phyloP scores from a whole-genome alignment of 1,284 basidiomycete genomes.

The Boletus hoseneyae region DNA sequence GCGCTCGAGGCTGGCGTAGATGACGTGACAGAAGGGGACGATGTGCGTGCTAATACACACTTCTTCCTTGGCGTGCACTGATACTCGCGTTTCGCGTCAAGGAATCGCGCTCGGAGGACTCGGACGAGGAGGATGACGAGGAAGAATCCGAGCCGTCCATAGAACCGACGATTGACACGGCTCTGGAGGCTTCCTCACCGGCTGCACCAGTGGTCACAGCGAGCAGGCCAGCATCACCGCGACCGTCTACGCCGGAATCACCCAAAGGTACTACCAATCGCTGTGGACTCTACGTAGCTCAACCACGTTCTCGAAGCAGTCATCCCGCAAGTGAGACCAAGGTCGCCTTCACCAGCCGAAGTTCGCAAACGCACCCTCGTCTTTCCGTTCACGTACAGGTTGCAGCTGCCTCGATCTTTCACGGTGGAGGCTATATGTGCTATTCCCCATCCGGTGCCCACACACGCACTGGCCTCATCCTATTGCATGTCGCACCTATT shows the following conservation, averaged over 20 bases:
- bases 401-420: conserved; percentile 54
- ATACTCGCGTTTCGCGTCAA: conserved; percentile 21
- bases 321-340: conserved; percentile 40
- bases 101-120: conserved; percentile 52
- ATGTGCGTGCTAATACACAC: conserved; percentile 40
- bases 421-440: conserved; percentile 93
- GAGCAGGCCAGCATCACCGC: conserved; percentile 20
- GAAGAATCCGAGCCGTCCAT: conserved; percentile 37
- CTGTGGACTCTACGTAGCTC: conserved; percentile 7
- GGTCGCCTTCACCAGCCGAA: conserved; percentile 62
- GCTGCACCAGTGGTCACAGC: conserved; percentile 19
- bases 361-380: conserved; percentile 45
- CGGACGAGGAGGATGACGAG: conserved; percentile 57
- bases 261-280: conserved; percentile 24
- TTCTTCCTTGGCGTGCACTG: conserved; percentile 5
- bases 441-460: conserved; percentile 84
- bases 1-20: conserved; percentile 49
- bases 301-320: conserved; percentile 17
- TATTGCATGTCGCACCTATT: conserved; percentile 87
- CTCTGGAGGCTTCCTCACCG: conserved; percentile 25
- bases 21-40: conserved; percentile 63
- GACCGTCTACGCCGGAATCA: conserved; percentile 29
- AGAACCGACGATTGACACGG: conserved; percentile 23
- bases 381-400: conserved; percentile 28
- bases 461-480: conserved; percentile 82